Base-by-base conservation (phyloP, 2,329 filamentous ascomycete genomes). In the Lojkania enalia region DNA sequence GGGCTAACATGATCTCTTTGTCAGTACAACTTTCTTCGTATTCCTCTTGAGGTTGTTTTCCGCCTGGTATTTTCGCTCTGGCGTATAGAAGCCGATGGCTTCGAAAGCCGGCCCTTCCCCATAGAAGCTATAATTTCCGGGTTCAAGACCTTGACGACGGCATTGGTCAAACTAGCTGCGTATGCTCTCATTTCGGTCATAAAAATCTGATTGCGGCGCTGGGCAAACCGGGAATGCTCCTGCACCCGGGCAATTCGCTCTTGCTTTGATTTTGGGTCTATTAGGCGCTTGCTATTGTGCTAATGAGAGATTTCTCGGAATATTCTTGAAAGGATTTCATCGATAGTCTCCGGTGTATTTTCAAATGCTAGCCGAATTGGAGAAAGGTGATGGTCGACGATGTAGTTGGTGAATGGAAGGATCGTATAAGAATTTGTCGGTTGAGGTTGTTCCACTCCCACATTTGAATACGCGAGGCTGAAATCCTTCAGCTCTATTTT, bases 131-230 rank as follows among this genome's bases (percentile, higher is more conserved):
- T 79, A 3, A 74, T 80, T 60, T 88, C 84, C 0, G 84, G 84
- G 18, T 85, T 75, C 4, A 88, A 74, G 2, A 71, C 72, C 51
- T 83, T 86, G 2, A 84, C 85, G 2, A 77, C 73, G 0, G 81
- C 74, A 44, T 83, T 85, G 0, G 84, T 87, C 35, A 90, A 72
- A 64, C 84, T 88, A 11, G 83, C 84, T 1, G 87, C 84, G 61
- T 90, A 90, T 1, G 77, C 74, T 20, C 77, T 76, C 67, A 86
- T 86, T 46, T 87, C 83, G 1, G 79, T 77, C 79, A 87, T 86
- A 58, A 82, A 83, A 39, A 73, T 75, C 55, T 90, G 85, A 33
- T 85, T 83, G 41, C 71, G 71, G 49, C 71, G 76, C 40, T 64
- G 67, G 5, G 74, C 71, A 48, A 61, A 72, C 41, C 63, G 67